These are phyloP conservation scores for Diacronema lutheri DNA, from an alignment of 78 protist genomes.

Conservation along the genomic window DNA sequence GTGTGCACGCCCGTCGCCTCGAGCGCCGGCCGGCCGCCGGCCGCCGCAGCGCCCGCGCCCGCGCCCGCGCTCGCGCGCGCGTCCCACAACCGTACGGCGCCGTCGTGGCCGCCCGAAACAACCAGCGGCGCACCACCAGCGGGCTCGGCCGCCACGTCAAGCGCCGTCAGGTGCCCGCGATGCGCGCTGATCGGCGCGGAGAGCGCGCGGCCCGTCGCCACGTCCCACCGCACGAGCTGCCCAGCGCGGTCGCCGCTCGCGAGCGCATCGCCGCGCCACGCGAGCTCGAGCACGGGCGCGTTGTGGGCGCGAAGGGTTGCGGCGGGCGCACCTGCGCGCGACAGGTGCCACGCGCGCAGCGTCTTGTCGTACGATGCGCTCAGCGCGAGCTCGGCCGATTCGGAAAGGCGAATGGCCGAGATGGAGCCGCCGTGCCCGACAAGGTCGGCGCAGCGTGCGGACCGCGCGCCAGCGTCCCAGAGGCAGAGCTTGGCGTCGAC, in stretches of 20 bases:
- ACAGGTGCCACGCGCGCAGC: slow-evolving; percentile 8
- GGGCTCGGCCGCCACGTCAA: background rate
- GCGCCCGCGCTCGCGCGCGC: background rate
- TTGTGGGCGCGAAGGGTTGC: background rate
- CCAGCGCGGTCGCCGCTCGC: slow-evolving; percentile 31
- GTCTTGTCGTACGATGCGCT: slow-evolving; percentile 27
- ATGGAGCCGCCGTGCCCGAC: slow-evolving; percentile 28
- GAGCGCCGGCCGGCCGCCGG: background rate
- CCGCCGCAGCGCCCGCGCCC: background rate
- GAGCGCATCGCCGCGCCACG: slow-evolving; percentile 6
- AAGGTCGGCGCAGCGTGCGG: slow-evolving; percentile 32
- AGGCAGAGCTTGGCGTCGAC: slow-evolving; percentile 40
- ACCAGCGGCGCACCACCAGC: too few species aligned
- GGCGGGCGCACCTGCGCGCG: background rate
- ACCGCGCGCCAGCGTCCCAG: slow-evolving; percentile 14
- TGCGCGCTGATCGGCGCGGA: background rate
- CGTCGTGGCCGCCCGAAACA: background rate
- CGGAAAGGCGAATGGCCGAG: background rate
- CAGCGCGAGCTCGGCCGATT: background rate
- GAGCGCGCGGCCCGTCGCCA: background rate
- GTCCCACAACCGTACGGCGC: background rate
- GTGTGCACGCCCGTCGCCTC: background rate
- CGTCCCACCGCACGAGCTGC: slow-evolving; percentile 6
- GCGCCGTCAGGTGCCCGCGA: background rate
- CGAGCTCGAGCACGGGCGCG: slow-evolving; percentile 16